Conservation (phyloP, 2,329 filamentous ascomycete genomes). For the Colletotrichum sp. region DNA sequence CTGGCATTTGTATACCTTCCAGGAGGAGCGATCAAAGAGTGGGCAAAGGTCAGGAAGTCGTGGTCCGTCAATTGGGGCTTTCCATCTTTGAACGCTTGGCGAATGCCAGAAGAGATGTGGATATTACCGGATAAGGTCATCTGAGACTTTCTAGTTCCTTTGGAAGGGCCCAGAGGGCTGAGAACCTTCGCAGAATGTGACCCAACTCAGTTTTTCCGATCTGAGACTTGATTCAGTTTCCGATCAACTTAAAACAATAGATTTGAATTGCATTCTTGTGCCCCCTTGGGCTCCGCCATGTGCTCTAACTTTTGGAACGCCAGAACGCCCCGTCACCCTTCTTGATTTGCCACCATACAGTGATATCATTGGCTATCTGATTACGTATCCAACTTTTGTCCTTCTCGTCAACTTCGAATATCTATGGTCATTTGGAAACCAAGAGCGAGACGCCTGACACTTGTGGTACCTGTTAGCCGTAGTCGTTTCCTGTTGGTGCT, state of each 20-base stretch:
- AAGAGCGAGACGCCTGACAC: neutral
- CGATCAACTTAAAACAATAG: neutral
- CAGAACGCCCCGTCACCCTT: neutral
- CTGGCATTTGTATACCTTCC: neutral
- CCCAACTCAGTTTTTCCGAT: neutral
- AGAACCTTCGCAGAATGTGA: neutral
- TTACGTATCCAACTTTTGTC: neutral
- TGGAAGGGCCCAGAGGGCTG: neutral
- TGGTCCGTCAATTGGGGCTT: neutral
- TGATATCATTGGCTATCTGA: neutral
- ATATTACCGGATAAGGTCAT: neutral
- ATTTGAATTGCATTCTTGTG: neutral
- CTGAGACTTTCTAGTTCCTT: neutral
- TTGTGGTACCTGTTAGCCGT: fast-evolving
- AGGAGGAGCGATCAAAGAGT: neutral
- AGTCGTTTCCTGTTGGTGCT: neutral
- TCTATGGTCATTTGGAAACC: neutral
- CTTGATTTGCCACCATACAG: neutral
- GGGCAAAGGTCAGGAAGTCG: neutral
- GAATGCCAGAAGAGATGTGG: neutral
- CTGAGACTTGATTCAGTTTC: neutral
- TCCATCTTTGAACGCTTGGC: neutral
- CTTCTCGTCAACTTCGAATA: neutral
- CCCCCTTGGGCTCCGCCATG: too few species aligned
- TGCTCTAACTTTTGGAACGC: neutral